Percentiles rank a stretch among this genome's conserved stretches.
Conservation (phyloP, 345 rosid species). For the Arabidopsis thaliana region DNA sequence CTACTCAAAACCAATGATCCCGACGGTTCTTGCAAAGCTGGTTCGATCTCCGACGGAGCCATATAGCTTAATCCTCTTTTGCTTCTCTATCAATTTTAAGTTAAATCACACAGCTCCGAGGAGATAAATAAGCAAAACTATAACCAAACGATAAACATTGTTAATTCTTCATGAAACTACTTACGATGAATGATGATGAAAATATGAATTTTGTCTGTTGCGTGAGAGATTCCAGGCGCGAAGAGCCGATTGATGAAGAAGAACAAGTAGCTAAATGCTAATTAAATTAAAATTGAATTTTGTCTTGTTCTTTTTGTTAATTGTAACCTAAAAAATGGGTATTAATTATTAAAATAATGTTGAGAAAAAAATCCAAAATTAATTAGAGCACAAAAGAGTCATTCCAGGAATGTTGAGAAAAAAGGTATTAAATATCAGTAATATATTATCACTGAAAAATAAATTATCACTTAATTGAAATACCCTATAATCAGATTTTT, state of each 20-base stretch:
- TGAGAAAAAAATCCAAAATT: too few relatives aligned
- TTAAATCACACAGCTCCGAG: constrained; percentile 10
- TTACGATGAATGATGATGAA: background rate
- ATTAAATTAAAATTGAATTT: background rate
- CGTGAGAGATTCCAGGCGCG: background rate
- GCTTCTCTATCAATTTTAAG: background rate
- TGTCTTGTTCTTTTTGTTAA: background rate
- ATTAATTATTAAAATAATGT: background rate
- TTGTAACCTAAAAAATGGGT: background rate
- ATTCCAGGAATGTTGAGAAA: background rate
- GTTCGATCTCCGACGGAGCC: constrained; percentile 17
- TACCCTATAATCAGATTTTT: background rate
- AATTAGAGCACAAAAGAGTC: too few relatives aligned
- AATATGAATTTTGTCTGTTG: constrained; percentile 10
- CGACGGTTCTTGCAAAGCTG: constrained; percentile 10
- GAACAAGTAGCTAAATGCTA: background rate
- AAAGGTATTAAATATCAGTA: background rate
- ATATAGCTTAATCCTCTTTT: background rate
- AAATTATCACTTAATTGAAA: background rate
- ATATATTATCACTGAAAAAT: background rate
- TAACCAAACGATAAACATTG: constrained; percentile 3
- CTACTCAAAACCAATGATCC: constrained; percentile 2
- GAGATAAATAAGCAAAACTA: constrained; percentile 6
- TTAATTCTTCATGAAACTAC: background rate
- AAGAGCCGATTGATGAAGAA: background rate